Evolutionary conservation across 805 yeast species (phyloP), one percentile per base, ranked within the genome.

Genomic region (Blastobotrys chiropterorum): DNA sequence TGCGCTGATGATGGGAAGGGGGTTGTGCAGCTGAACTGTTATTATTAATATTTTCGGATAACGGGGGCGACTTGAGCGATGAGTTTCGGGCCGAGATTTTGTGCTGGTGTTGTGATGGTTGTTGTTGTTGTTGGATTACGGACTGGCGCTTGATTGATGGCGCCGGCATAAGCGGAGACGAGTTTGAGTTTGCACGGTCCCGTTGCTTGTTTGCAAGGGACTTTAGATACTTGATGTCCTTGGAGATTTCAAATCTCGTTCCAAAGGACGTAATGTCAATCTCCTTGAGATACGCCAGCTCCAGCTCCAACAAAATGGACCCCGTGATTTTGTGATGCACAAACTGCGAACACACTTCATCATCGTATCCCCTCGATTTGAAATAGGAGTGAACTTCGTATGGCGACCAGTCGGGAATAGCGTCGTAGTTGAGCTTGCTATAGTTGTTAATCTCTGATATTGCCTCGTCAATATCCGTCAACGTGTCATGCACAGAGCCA

Each of bases 211-310:
- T 47, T 4, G 48, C 60, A 11, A 57, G 41, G 19, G 58, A 52
- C 38, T 74, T 75, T 13, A 65, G 62, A 38, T 81, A 78, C 65
- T 88, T 95, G 60, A 94, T 92, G 65, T 88, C 96, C 64, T 89
- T 90, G 68, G 81, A 83, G 46, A 94, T 80, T 66, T 90, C 97
- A 68, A 90, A 94, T 57, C 99, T 78, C 0, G 97, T 90, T 22
- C 99, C 99, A 71, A 94, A 94, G 2, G 96, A 86, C 47, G 81
- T 76, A 49, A 94, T 92, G 52, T 90, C 99, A 53, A 94, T 73
- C 67, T 94, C 99, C 66, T 92, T 94, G 62, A 94, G 75, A 62
- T 86, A 86, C 1, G 88, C 78, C 55, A 92, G 74, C 62, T 92
- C 97, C 56, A 94, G 75, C 67, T 90, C 95, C 49, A 94, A 73